A percentile compares a stretch with the other conserved stretches of the same genome.
Conservation (phyloP, 2,329 filamentous ascomycete genomes). For the Malbranchea cinnamomea region DNA sequence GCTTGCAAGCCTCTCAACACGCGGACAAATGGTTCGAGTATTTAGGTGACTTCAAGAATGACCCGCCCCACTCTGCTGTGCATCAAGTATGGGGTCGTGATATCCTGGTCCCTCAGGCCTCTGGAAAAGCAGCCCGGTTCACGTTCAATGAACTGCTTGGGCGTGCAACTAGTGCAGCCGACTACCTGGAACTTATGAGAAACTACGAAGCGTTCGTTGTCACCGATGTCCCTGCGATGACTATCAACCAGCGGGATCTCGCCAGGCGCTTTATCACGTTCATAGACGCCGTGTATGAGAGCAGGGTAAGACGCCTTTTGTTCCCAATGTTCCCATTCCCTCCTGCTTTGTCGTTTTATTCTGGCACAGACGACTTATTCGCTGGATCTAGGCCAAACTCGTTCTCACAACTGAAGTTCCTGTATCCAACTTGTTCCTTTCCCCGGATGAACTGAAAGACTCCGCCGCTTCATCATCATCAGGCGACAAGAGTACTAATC, state of each 20-base stretch:
- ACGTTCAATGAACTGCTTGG: conserved; percentile 87
- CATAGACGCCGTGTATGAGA: conserved; percentile 89
- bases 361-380: not conserved
- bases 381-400: conserved; percentile 61
- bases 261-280: conserved; percentile 94
- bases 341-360: not conserved
- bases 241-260: conserved; percentile 66
- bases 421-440: conserved; percentile 72
- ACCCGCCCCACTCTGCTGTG: conserved; percentile 60
- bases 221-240: conserved; percentile 87
- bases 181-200: conserved; percentile 83
- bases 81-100: conserved; percentile 88
- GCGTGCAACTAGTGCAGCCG: conserved; percentile 74
- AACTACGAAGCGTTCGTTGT: conserved; percentile 88
- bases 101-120: conserved; percentile 74
- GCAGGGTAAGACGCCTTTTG: conserved; percentile 28
- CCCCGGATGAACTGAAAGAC: conserved; percentile 51
- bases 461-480: conserved; percentile 30
- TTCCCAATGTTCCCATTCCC: too few relatives aligned
- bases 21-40: conserved; percentile 93
- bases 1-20: conserved; percentile 60
- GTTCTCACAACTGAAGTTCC: conserved; percentile 84
- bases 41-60: conserved; percentile 64
- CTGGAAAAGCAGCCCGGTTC: conserved; percentile 78
- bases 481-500: conserved; percentile 9